Conservation (phyloP, 768 basidiomycete species). For the Pleurotus tuber-regium region DNA sequence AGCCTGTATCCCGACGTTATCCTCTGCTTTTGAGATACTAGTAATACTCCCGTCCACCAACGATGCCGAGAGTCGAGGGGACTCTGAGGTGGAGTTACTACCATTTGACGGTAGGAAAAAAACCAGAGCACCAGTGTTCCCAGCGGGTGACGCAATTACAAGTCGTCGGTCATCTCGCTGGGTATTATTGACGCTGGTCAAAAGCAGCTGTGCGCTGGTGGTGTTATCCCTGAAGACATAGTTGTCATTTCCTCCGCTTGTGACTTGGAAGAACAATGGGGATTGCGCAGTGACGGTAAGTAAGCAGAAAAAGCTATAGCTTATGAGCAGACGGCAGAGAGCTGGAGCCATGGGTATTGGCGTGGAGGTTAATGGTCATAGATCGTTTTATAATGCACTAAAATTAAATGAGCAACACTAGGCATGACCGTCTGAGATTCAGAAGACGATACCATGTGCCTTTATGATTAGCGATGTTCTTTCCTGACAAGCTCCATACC, state of each 20-base stretch:
- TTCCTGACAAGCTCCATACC: no score
- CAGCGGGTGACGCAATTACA: conserved; percentile 41
- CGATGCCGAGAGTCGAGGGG: not conserved
- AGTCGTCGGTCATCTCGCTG: conserved; percentile 28
- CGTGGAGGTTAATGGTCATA: no score
- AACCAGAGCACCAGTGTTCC: conserved; percentile 39
- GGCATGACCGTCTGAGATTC: no score
- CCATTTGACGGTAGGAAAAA: conserved; percentile 46
- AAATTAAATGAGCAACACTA: no score
- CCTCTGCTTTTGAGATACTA: conserved; percentile 1
- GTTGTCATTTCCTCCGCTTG: conserved; percentile 39
- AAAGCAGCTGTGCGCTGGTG: conserved; percentile 37
- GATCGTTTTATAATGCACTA: no score
- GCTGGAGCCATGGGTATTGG: no score
- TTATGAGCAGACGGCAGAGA: no score
- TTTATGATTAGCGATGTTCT: no score
- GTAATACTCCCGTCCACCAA: not conserved
- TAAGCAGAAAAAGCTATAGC: no score
- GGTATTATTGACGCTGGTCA: conserved; percentile 27
- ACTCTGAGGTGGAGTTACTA: no score
- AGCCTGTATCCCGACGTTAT: conserved; percentile 37
- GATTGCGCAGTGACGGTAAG: not conserved
- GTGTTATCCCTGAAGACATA: conserved; percentile 39
- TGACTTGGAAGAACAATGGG: conserved; percentile 24
- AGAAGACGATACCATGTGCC: no score